phyloP scores from a whole-genome alignment of 805 yeast species.

The Kluyveromyces nonfermentans region DNA sequence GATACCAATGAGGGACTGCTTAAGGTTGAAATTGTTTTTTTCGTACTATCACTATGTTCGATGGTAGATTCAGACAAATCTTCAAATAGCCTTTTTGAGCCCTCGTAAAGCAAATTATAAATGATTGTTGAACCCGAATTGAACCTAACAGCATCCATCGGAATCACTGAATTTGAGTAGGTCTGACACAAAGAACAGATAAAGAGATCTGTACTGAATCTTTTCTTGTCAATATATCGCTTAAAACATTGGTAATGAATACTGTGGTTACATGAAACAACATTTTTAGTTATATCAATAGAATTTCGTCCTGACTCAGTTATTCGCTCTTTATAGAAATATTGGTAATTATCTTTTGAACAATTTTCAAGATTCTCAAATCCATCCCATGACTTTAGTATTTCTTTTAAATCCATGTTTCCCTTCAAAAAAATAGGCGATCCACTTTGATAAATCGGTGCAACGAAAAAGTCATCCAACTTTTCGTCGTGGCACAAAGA shows the following conservation, averaged over 20 bases:
- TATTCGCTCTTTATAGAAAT: conserved; percentile 13
- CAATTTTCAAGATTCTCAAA: conserved; percentile 21
- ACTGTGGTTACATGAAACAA: conserved; percentile 88
- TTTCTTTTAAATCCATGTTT: conserved; percentile 17
- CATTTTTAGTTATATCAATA: conserved; percentile 14
- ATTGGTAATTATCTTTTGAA: conserved; percentile 12
- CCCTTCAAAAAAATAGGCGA: conserved; percentile 42
- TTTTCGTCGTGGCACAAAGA: conserved; percentile 52
- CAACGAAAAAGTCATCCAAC: conserved; percentile 43
- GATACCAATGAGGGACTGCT: background rate
- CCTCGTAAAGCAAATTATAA: background rate
- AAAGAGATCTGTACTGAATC: conserved; percentile 51
- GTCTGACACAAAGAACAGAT: conserved; percentile 94
- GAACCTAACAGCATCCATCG: conserved; percentile 16
- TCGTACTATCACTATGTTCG: background rate
- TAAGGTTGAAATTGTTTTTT: background rate
- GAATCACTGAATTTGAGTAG: conserved; percentile 31
- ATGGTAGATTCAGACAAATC: background rate
- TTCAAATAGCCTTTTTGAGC: background rate
- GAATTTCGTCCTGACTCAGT: conserved; percentile 7
- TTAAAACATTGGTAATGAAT: conserved; percentile 77
- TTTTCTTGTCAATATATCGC: conserved; percentile 55
- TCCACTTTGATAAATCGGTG: conserved; percentile 42
- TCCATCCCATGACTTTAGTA: conserved; percentile 23
- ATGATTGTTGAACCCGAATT: background rate